These are phyloP conservation scores for Neofusicoccum kwambonambiense DNA, from an alignment of 2,329 filamentous ascomycete species.

Conservation along the genomic window DNA sequence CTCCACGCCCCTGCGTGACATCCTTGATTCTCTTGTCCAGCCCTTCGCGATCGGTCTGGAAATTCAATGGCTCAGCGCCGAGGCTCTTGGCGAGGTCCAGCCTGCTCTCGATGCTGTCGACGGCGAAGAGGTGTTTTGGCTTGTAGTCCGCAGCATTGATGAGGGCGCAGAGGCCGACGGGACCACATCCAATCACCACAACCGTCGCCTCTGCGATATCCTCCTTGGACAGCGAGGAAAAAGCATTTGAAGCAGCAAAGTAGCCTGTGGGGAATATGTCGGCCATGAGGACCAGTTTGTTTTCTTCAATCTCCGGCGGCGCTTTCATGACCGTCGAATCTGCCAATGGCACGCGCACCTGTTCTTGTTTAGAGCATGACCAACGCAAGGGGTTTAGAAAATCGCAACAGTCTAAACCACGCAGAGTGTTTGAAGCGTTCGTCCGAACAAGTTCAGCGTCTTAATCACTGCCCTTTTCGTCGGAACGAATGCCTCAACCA, in stretches of 20 bases:
- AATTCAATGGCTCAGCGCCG: constrained; percentile 82
- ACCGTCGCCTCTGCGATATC: constrained; percentile 66
- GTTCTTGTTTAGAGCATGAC: background rate
- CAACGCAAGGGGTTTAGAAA: too few relatives aligned
- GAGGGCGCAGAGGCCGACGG: constrained; percentile 77
- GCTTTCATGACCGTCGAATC: constrained; percentile 78
- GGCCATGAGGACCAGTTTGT: constrained; percentile 80
- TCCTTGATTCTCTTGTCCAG: constrained; percentile 70
- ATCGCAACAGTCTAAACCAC: too few relatives aligned
- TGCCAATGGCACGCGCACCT: constrained; percentile 67
- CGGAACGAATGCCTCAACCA: too few relatives aligned
- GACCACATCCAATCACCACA: constrained; percentile 79
- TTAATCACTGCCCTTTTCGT: too few relatives aligned
- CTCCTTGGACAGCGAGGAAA: constrained; percentile 60
- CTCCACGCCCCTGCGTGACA: constrained; percentile 75
- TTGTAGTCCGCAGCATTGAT: constrained; percentile 73
- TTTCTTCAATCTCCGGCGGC: constrained; percentile 67
- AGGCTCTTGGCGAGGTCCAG: constrained; percentile 70
- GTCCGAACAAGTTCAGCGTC: too few relatives aligned
- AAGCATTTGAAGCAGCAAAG: constrained; percentile 77
- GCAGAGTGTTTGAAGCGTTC: too few relatives aligned
- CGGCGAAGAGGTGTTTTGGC: constrained; percentile 73
- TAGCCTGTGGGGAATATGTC: constrained; percentile 86
- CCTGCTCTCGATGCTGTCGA: constrained; percentile 74
- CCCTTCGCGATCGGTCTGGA: constrained; percentile 63